Evolutionary conservation across 768 basidiomycete species (phyloP).

Genomic region (Neoboletus brunneissimus): DNA sequence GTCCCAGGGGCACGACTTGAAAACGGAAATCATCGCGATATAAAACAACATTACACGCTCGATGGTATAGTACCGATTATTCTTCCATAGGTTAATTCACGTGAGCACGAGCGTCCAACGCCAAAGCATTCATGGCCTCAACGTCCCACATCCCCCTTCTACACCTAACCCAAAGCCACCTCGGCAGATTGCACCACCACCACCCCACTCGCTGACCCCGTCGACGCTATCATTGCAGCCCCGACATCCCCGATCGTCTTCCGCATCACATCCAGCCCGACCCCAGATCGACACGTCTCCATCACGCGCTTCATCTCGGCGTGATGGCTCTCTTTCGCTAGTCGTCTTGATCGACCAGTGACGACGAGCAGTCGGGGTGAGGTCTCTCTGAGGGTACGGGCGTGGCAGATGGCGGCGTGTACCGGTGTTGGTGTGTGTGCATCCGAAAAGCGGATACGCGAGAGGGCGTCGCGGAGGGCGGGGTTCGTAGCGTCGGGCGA

Average conservation of each 20-base stretch:
- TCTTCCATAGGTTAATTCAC: too few species aligned
- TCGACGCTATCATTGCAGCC: conserved; percentile 64
- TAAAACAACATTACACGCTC: too few species aligned
- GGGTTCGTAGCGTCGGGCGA: not conserved
- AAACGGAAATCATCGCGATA: too few species aligned
- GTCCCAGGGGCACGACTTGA: too few species aligned
- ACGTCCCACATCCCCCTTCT: too few species aligned
- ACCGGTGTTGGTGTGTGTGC: conserved; percentile 56
- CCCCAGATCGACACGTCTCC: conserved; percentile 35
- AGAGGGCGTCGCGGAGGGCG: conserved; percentile 36
- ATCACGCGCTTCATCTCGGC: conserved; percentile 64
- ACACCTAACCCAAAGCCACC: too few species aligned
- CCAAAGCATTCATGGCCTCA: too few species aligned
- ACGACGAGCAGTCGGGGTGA: conserved; percentile 56
- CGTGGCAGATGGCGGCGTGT: conserved; percentile 49
- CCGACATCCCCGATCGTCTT: conserved; percentile 88
- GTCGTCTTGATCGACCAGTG: conserved; percentile 69
- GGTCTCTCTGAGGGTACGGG: conserved; percentile 24
- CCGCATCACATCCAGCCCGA: conserved; percentile 39
- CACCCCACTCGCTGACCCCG: conserved; percentile 52
- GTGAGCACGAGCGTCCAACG: too few species aligned
- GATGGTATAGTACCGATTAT: too few species aligned
- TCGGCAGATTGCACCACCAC: conserved; percentile 55
- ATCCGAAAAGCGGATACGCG: conserved; percentile 65
- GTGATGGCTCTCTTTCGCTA: conserved; percentile 69